Percentiles rank a stretch among this genome's conserved stretches.
phyloP scores from a whole-genome alignment of 2,329 filamentous ascomycete species.

The Meredithiella fracta region DNA sequence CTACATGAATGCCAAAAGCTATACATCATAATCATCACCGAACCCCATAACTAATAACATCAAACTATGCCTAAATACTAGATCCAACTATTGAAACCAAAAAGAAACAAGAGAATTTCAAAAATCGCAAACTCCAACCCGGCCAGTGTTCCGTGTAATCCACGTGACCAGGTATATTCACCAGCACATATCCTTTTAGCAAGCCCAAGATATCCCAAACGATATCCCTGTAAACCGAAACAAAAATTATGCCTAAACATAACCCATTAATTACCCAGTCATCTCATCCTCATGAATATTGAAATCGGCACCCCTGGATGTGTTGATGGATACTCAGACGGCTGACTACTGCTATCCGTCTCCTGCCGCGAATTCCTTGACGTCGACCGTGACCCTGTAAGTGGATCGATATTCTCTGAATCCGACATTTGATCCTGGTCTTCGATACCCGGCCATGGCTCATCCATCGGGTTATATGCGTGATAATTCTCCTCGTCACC shows the following conservation, averaged over 20 bases:
- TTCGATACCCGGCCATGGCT: slow-evolving; percentile 41
- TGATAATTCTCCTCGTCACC: too few relatives aligned
- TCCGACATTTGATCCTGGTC: slow-evolving; percentile 31
- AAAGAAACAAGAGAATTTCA: neutral
- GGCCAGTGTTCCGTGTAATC: neutral
- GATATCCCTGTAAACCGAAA: neutral
- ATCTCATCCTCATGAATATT: slow-evolving; percentile 27
- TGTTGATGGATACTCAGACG: slow-evolving; percentile 40
- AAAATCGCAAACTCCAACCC: neutral
- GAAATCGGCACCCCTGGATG: slow-evolving; percentile 25
- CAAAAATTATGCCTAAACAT: neutral
- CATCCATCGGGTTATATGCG: slow-evolving; percentile 31
- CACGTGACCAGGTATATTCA: neutral
- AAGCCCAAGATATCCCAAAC: neutral
- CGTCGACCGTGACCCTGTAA: neutral
- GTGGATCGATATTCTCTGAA: slow-evolving; percentile 35
- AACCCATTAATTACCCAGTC: slow-evolving; percentile 9
- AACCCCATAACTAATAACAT: neutral
- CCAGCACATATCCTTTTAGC: too few relatives aligned
- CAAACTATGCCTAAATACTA: neutral
- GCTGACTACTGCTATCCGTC: slow-evolving; percentile 29
- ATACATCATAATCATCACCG: neutral
- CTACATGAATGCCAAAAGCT: neutral
- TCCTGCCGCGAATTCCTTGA: neutral
- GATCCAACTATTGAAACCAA: neutral